Conservation (phyloP, 176 grass and related monocot genomes). For the Luzula sylvatica region DNA sequence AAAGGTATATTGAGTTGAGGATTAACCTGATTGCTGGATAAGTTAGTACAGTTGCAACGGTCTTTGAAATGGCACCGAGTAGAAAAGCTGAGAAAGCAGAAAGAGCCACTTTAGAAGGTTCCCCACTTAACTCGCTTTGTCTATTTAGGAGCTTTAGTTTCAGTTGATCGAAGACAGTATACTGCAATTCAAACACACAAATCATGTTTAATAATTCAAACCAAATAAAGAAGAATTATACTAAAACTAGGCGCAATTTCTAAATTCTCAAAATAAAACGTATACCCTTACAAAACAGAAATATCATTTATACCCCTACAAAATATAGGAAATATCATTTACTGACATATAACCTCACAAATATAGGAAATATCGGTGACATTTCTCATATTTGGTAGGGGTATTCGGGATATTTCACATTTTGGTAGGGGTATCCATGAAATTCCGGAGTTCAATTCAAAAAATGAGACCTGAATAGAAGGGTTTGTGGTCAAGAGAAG, state of each 20-base stretch:
- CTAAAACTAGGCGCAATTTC: too few relatives aligned
- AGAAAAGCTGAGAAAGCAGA: slow-evolving; percentile 80
- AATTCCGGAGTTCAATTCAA: neutral
- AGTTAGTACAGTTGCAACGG: slow-evolving; percentile 68
- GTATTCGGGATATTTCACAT: too few relatives aligned
- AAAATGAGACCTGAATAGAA: slow-evolving; percentile 80
- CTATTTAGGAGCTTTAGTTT: slow-evolving; percentile 51
- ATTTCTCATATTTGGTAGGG: too few relatives aligned
- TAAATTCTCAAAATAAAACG: too few relatives aligned
- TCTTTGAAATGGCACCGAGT: slow-evolving; percentile 82
- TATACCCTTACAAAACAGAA: too few relatives aligned
- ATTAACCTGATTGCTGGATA: slow-evolving; percentile 96
- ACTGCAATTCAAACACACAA: slow-evolving; percentile 33
- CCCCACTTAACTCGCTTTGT: slow-evolving; percentile 22
- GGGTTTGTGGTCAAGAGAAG: slow-evolving; percentile 90
- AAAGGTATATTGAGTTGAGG: too few relatives aligned
- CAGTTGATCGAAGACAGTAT: slow-evolving; percentile 92
- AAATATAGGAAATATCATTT: too few relatives aligned
- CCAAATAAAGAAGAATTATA: too few relatives aligned
- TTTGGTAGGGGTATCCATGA: neutral
- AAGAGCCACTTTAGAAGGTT: slow-evolving; percentile 55
- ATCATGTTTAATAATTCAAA: too few relatives aligned
- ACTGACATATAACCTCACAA: too few relatives aligned
- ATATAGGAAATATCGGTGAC: too few relatives aligned
- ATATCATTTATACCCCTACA: too few relatives aligned